These are phyloP conservation scores for Parasarocladium wereldwijsianum DNA, from an alignment of 2,329 filamentous ascomycete genomes.

Conservation along the genomic window DNA sequence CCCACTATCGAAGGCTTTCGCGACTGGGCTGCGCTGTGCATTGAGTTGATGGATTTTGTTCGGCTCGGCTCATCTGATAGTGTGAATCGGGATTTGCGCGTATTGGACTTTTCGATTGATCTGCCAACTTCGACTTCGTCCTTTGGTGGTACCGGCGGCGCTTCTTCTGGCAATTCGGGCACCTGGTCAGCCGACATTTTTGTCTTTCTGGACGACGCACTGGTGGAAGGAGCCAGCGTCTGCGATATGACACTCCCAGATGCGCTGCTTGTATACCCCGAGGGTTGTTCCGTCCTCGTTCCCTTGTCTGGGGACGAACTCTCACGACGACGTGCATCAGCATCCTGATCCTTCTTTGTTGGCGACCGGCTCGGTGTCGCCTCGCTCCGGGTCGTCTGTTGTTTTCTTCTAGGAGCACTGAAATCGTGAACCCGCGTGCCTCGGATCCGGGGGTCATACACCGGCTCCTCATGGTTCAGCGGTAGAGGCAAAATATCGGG, in stretches of 20 bases:
- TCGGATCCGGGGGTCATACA: constrained; percentile 48
- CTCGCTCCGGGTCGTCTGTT: constrained; percentile 1
- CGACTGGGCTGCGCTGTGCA: constrained; percentile 26
- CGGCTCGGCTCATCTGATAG: constrained; percentile 1
- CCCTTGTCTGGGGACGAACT: neutral
- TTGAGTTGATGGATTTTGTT: constrained; percentile 9
- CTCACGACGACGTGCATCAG: neutral
- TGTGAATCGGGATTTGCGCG: neutral
- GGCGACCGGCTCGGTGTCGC: constrained; percentile 1
- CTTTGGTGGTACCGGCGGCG: constrained; percentile 25
- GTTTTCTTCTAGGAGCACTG: constrained; percentile 41
- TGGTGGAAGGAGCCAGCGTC: constrained; percentile 12
- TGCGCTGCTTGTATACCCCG: constrained; percentile 14
- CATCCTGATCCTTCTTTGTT: neutral
- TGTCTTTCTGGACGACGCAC: constrained; percentile 11
- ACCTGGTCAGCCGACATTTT: constrained; percentile 7
- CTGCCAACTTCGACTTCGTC: constrained; percentile 13
- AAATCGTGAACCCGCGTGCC: constrained; percentile 53
- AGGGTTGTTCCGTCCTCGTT: constrained; percentile 17
- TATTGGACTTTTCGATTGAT: constrained; percentile 8
- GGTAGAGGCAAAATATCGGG: constrained; percentile 28
- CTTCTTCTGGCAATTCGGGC: constrained; percentile 8
- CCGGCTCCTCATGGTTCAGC: constrained; percentile 24
- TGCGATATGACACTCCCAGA: constrained; percentile 14
- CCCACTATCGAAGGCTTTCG: constrained; percentile 38